These are phyloP conservation scores for Metarhizium anisopliae DNA, from an alignment of 2,329 filamentous ascomycete genomes.

Conservation along the genomic window DNA sequence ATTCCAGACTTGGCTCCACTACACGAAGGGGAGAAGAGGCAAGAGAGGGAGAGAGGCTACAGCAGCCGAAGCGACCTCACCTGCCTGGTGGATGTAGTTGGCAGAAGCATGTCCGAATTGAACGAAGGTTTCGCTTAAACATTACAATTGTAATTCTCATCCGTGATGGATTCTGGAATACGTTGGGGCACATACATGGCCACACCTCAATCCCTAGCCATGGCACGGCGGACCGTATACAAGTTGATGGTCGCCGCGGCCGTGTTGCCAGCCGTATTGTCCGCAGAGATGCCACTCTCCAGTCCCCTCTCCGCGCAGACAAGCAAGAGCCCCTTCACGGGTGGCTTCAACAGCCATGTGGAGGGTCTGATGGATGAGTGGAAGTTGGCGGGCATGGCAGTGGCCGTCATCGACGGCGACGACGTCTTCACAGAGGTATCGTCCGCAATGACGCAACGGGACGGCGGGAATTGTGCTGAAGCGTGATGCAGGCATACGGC, in stretches of 20 bases:
- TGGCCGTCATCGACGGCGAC: background rate
- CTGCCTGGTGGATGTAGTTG: no score
- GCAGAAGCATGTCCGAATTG: no score
- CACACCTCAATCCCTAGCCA: background rate
- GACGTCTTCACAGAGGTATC: background rate
- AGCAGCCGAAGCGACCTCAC: no score
- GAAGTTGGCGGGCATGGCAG: background rate
- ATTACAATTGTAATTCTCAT: no score
- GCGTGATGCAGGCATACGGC: conserved; percentile 17
- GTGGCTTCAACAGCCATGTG: background rate
- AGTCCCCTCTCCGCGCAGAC: background rate
- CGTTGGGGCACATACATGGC: no score
- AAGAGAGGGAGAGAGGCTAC: no score
- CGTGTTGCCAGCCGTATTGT: background rate
- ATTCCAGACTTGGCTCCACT: no score
- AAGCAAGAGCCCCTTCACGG: background rate
- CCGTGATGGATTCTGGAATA: no score
- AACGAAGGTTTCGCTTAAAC: no score
- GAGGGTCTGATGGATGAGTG: background rate
- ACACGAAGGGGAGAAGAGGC: no score
- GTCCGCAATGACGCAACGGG: background rate
- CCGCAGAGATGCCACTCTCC: background rate
- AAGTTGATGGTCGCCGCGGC: background rate
- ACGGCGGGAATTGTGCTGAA: no score
- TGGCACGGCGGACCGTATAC: background rate